Evolutionary conservation across 768 basidiomycete species (phyloP), one percentile per base, ranked within the genome.

Genomic region (Mycena sanguinolenta): DNA sequence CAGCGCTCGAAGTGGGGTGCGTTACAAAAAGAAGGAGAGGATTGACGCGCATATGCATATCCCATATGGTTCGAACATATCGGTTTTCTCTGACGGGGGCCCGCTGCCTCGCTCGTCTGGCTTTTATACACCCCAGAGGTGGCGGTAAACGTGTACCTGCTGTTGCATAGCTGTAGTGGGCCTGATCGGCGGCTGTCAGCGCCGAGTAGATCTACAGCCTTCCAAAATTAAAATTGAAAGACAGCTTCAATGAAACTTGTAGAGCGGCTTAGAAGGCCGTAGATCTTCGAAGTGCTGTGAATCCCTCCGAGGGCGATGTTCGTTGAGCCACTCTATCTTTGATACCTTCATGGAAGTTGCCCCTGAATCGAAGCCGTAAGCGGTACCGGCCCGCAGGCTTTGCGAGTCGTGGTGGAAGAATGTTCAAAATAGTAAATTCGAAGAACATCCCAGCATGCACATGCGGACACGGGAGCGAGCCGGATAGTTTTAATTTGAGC

Each of bases 11-110:
- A 25, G 46, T 27, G 58, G 28, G 25, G 38, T 36, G 50, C 17
- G 46, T 32, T 23, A 54, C 39, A 69, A 53, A 49, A 54, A 54
- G 23, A 63, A 34, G 28, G 38, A 23, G 34, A 70, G 46, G 63
- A 64, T 64, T 34, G 68, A 2, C 60, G 44, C 46, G 67, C 60
- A 68, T 62, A 63, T 36, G 54, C 67, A 68, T 68, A 69, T 50
- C 27, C 62, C 68, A 65, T 70, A 65, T 44, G 14, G 23, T 54
- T 36, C 49, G 68, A 70, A 42, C 63, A 64, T 63, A 58, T 63
- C 34, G 62, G 44, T 46, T 46, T 39, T 70, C 58, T 70, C 58
- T 70, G 68, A 70, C 68, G 23, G 16, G 55, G 68, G 50, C 23
- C 21, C 59, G n/a, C 17, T 1, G 17, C 30, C 23, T 25, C 13